Conservation (phyloP, 2,329 filamentous ascomycete species). For the Penicillium sclerotigenum region DNA sequence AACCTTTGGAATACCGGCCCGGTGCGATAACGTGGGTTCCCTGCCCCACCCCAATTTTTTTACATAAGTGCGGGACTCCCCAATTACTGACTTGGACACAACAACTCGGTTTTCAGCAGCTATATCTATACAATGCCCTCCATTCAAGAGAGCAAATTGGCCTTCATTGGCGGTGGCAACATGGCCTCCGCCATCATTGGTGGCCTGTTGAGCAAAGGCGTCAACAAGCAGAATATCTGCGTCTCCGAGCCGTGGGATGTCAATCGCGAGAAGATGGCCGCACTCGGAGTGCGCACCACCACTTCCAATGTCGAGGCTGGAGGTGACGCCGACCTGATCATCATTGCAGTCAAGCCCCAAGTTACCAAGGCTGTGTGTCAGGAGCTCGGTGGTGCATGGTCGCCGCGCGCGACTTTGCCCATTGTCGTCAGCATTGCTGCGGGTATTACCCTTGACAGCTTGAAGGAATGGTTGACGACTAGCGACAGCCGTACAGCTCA, state of each 20-base stretch:
- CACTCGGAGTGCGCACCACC: conserved; percentile 30
- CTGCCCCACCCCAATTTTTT: conserved; percentile 15
- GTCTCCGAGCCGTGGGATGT: conserved; percentile 38
- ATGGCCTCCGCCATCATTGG: conserved; percentile 39
- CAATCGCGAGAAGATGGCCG: conserved; percentile 35
- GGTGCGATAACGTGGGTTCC: neutral
- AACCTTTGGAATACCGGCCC: neutral
- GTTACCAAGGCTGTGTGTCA: conserved; percentile 33
- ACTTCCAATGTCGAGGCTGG: conserved; percentile 31
- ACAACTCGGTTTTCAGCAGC: neutral
- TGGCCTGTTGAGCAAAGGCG: conserved; percentile 30
- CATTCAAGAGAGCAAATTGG: conserved; percentile 33
- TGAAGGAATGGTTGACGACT: conserved; percentile 30
- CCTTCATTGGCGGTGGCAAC: conserved; percentile 39
- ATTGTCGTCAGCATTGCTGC: conserved; percentile 36
- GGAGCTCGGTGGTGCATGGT: conserved; percentile 31
- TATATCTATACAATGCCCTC: conserved; percentile 22
- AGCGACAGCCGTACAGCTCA: conserved; percentile 25
- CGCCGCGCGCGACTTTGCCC: conserved; percentile 23
- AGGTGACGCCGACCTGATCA: conserved; percentile 29
- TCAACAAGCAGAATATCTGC: conserved; percentile 31
- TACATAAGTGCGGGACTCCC: conserved; percentile 13
- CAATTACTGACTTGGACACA: neutral
- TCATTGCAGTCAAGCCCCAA: conserved; percentile 37
- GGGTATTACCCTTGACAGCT: conserved; percentile 32